Percentiles rank a stretch among this genome's conserved stretches.
These are phyloP conservation scores for Citrus australasica DNA, from an alignment of 345 rosid species.

Conservation along the genomic window DNA sequence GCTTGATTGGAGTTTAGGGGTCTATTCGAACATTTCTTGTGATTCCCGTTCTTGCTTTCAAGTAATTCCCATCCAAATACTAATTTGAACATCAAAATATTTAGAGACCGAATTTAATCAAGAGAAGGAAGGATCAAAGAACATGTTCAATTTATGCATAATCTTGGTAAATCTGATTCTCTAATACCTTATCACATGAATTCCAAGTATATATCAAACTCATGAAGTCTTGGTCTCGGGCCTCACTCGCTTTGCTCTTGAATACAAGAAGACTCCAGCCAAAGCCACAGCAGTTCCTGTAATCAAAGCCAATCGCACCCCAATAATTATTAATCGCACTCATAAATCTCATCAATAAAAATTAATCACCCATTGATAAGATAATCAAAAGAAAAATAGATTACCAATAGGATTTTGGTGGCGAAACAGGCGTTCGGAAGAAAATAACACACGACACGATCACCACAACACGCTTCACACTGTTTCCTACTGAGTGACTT, in stretches of 20 bases:
- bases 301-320: not conserved
- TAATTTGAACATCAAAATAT: no score
- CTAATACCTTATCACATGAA: no score
- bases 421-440: conserved; percentile 66
- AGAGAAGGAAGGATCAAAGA: no score
- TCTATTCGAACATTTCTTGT: no score
- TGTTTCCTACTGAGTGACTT: conserved; percentile 83
- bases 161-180: no score
- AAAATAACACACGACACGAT: conserved; percentile 64
- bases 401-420: conserved; percentile 60
- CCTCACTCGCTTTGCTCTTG: conserved; percentile 47
- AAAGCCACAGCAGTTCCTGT: conserved; percentile 81
- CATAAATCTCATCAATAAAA: not conserved
- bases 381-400: not conserved
- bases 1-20: no score
- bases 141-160: no score
- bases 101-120: no score
- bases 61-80: no score
- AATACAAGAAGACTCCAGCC: conserved; percentile 70
- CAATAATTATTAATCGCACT: not conserved
- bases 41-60: no score
- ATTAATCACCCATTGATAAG: not conserved
- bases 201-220: not conserved
- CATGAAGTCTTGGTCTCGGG: conserved; percentile 39
- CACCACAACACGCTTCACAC: conserved; percentile 80